Evolutionary conservation across 768 basidiomycete species (phyloP), one percentile per base, ranked within the genome.

Genomic region (Bullera alba): DNA sequence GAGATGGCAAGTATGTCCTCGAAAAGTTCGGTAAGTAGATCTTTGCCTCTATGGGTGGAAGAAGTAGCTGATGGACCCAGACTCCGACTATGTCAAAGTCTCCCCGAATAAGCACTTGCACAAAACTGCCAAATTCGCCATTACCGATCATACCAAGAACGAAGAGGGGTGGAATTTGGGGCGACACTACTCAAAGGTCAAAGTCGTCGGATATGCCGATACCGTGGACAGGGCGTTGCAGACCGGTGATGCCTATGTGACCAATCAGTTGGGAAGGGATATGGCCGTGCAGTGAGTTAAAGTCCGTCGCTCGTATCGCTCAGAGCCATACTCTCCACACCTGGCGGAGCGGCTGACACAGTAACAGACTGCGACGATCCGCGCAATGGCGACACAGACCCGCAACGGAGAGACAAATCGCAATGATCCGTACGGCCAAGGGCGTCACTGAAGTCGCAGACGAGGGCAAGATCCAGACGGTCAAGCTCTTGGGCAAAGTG

Each of bases 1-100:
- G 88, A 5, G 75, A 76, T 3, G 78, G 81, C 29, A 69, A 80
- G 15, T 86, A 84, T 68, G 79, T 92, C 6, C 27, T 43, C 14
- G 42, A 43, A 6, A 6, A 26, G 8, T 10, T 43, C 42, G 19
- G 27, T 43, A 26, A 25, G 42, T 21, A 34, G 10, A n/a, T 8
- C 32, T 34, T 8, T 34, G 10, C 10, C 32, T 34, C 32, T 8
- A 34, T 34, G 8, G n/a, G n/a, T 34, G 32, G 32, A 34, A 10
- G 32, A 34, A 10, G n/a, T 34, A 10, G n/a, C 8, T 57, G 1
- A 52, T 70, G 32, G 52, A 50, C 14, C 57, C 51, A 10, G 16
- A 15, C n/a, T n/a, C n/a, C n/a, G n/a, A n/a, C n/a, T n/a, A n/a
- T n/a, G n/a, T n/a, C n/a, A 17, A 15, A 53, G n/a, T 29, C 25